Conservation (phyloP, 352 stramenopile genomes). For the Thalassiosira livingstoniorum region DNA sequence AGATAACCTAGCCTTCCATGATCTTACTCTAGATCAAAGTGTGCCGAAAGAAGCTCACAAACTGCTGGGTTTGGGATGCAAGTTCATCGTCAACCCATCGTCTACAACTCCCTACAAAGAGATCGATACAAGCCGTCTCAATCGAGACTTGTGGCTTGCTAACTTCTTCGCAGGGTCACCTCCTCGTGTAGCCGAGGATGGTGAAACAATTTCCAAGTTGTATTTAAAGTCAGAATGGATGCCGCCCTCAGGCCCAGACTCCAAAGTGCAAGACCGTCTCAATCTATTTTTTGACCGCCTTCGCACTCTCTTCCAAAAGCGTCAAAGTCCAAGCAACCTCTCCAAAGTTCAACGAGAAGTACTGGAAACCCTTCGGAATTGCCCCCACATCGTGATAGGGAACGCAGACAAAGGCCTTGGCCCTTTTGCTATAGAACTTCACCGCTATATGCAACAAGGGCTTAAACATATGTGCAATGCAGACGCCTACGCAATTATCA, state of each 20-base stretch:
- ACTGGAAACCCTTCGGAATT: background rate
- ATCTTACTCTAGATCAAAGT: background rate
- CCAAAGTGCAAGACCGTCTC: background rate
- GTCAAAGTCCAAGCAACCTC: constrained; percentile 4
- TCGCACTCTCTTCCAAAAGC: background rate
- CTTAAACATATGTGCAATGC: constrained; percentile 5
- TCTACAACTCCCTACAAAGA: background rate
- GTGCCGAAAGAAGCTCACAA: background rate
- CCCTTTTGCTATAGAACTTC: constrained; percentile 7
- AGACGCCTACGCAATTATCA: constrained; percentile 1
- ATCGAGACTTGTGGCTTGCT: background rate
- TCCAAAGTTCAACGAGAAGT: constrained; percentile 7
- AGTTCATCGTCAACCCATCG: background rate
- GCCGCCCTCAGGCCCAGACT: background rate
- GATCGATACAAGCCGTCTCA: background rate
- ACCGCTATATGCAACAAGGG: constrained; percentile 20
- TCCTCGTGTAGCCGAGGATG: background rate
- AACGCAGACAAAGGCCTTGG: constrained; percentile 22
- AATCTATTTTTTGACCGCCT: background rate
- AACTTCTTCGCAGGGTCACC: background rate
- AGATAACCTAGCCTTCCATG: background rate
- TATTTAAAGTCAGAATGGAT: background rate
- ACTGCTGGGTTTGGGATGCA: background rate
- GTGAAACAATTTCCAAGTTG: background rate
- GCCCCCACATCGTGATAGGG: constrained; percentile 8